These are phyloP conservation scores for Pseudocercospora fuligena DNA, from an alignment of 2,329 filamentous ascomycete genomes.

Conservation along the genomic window DNA sequence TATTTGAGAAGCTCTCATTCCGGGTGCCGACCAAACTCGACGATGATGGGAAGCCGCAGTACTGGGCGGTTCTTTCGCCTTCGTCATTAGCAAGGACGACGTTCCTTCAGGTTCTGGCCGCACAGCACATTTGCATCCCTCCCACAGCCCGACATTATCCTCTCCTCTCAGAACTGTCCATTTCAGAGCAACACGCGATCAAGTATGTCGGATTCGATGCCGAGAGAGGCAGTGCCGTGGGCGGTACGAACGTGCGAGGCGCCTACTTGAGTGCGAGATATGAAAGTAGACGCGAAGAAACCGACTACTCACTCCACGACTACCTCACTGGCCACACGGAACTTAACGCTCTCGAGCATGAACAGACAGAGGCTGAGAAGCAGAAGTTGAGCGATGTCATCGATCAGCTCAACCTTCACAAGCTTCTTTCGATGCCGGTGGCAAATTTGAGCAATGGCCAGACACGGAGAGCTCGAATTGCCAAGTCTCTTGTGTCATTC, in stretches of 20 bases:
- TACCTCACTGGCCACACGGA: constrained; percentile 83
- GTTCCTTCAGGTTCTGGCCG: constrained; percentile 78
- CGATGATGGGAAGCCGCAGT: constrained; percentile 48
- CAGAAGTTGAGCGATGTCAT: constrained; percentile 67
- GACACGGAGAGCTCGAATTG: constrained; percentile 83
- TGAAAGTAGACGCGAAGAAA: constrained; percentile 83
- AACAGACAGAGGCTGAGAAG: constrained; percentile 48
- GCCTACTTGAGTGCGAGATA: constrained; percentile 89
- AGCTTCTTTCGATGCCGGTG: constrained; percentile 79
- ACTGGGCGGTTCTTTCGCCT: constrained; percentile 85
- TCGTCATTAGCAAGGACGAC: constrained; percentile 80
- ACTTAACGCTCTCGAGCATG: constrained; percentile 71
- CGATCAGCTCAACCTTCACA: constrained; percentile 68
- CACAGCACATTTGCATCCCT: constrained; percentile 75
- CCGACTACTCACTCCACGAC: constrained; percentile 82
- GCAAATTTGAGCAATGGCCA: constrained; percentile 94
- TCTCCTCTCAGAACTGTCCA: constrained; percentile 66
- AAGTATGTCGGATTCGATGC: constrained; percentile 90
- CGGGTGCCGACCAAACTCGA: constrained; percentile 56
- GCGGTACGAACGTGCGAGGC: constrained; percentile 65
- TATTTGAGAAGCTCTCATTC: constrained; percentile 73
- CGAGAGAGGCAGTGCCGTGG: constrained; percentile 61
- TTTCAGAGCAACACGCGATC: constrained; percentile 70
- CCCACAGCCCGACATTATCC: constrained; percentile 78
- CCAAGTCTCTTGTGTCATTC: constrained; percentile 75